phyloP scores from a whole-genome alignment of 2,329 filamentous ascomycete genomes.

The Venturia oleaginea region DNA sequence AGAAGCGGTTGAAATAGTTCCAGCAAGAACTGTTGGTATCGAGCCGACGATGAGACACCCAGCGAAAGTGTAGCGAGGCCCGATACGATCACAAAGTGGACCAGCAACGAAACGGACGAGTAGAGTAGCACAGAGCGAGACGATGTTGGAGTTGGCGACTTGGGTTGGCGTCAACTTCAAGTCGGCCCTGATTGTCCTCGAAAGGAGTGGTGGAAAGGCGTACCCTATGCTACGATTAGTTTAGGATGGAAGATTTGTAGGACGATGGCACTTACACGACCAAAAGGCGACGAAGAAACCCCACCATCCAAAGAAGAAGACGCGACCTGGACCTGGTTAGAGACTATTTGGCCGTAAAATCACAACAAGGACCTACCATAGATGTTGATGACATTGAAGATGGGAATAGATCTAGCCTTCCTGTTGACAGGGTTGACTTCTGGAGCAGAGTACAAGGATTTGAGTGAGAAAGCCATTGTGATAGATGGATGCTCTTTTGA shows the following conservation, averaged over 20 bases:
- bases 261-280: constrained; percentile 43
- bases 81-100: constrained; percentile 76
- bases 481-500: neutral
- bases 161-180: constrained; percentile 60
- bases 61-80: constrained; percentile 71
- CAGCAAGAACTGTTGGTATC: constrained; percentile 73
- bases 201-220: constrained; percentile 76
- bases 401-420: constrained; percentile 71
- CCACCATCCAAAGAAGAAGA: constrained; percentile 84
- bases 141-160: constrained; percentile 83
- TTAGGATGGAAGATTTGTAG: too few species aligned
- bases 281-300: constrained; percentile 83
- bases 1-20: constrained; percentile 57
- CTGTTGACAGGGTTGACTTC: constrained; percentile 75
- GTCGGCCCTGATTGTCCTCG: constrained; percentile 71
- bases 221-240: constrained; percentile 35
- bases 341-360: neutral
- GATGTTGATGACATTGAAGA: constrained; percentile 66
- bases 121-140: constrained; percentile 55
- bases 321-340: constrained; percentile 36
- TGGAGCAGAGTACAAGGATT: constrained; percentile 44
- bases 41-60: constrained; percentile 67
- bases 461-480: neutral
- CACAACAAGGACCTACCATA: constrained; percentile 46
- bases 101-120: constrained; percentile 70